Evolutionary conservation across 495 filamentous ascomycete species (phyloP).

Genomic region (Chaetomium tenue): DNA sequence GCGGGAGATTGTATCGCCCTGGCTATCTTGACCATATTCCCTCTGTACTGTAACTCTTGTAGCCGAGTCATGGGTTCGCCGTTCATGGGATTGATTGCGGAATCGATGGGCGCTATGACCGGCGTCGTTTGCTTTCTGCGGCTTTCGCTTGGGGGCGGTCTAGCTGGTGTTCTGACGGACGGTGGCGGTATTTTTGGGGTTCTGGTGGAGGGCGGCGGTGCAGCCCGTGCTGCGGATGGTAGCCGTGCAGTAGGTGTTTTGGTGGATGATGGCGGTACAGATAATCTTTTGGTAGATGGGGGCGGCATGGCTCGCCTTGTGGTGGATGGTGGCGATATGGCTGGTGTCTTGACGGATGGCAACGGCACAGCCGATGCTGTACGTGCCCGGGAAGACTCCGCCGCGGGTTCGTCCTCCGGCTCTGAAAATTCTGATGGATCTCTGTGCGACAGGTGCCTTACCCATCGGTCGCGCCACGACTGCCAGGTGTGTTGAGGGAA

Average conservation of each 20-base stretch:
- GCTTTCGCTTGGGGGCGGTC: no score
- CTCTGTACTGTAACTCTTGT: background rate
- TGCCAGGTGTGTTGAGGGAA: conserved; percentile 36
- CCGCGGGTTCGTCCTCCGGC: background rate
- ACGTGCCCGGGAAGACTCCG: background rate
- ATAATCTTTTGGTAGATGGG: no score
- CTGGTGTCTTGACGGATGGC: background rate
- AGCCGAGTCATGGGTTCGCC: background rate
- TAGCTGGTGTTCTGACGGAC: no score
- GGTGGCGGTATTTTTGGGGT: no score
- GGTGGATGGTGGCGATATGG: background rate
- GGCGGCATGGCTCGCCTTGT: no score
- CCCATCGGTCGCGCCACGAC: conserved; percentile 40
- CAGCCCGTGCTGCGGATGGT: no score
- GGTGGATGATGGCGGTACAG: no score
- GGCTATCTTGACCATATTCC: background rate
- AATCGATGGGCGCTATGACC: no score
- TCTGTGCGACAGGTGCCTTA: conserved; percentile 16
- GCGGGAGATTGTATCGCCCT: conserved; percentile 3
- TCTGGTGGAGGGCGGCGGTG: no score
- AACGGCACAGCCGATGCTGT: background rate
- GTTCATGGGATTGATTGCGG: background rate
- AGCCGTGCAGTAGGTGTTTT: no score
- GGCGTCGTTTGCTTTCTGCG: no score
- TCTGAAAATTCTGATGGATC: background rate